These are phyloP conservation scores for Shiraia sp. DNA, from an alignment of 2,329 filamentous ascomycete species.

Conservation along the genomic window DNA sequence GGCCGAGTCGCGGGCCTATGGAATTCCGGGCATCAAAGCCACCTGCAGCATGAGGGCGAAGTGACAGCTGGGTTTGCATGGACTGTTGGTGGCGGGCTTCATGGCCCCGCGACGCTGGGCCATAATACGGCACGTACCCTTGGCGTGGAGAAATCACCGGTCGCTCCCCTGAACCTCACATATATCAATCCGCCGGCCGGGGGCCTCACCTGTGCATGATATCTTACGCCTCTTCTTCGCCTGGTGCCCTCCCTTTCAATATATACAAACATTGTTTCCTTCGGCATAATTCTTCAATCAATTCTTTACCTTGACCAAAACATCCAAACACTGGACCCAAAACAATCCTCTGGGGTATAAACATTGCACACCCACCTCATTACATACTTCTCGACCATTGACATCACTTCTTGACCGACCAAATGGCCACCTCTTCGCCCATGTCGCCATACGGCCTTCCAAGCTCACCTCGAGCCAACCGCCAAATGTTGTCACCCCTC, in stretches of 20 bases:
- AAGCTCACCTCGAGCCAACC: slow-evolving; percentile 25
- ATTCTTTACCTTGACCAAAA: slow-evolving; percentile 6
- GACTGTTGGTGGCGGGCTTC: no score
- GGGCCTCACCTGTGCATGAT: no score
- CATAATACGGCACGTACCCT: not conserved
- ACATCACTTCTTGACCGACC: slow-evolving; percentile 12
- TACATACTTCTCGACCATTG: slow-evolving; percentile 1
- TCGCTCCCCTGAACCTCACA: not conserved
- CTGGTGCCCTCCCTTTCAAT: slow-evolving; percentile 17
- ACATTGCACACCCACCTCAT: slow-evolving; percentile 1
- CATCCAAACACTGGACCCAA: slow-evolving; percentile 5
- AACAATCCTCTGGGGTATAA: slow-evolving; percentile 8
- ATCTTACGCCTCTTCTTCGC: slow-evolving; percentile 17
- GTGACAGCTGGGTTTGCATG: no score
- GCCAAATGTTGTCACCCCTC: slow-evolving; percentile 24
- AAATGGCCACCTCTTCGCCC: slow-evolving; percentile 22
- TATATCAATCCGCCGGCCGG: not conserved
- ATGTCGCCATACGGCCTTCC: slow-evolving; percentile 26
- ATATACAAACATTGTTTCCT: slow-evolving; percentile 23
- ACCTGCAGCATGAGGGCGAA: no score
- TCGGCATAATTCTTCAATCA: slow-evolving; percentile 6
- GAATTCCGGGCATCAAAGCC: no score
- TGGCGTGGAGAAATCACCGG: not conserved
- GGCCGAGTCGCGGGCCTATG: no score
- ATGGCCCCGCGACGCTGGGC: no score